Conservation (phyloP, 2,329 filamentous ascomycete genomes). For the Beauveria asiatica region DNA sequence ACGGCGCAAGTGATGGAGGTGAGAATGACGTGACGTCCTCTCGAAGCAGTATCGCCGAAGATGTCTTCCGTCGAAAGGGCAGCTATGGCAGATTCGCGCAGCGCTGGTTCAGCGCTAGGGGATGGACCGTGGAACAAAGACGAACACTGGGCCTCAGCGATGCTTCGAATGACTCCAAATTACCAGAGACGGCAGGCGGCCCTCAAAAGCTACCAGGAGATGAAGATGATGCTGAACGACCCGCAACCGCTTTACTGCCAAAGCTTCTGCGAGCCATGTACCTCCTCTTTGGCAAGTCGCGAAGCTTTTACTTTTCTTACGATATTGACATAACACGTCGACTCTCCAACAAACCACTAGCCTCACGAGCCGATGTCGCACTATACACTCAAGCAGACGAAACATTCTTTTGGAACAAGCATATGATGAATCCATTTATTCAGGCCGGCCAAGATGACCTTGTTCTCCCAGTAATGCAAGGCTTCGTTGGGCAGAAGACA, state of each 20-base stretch:
- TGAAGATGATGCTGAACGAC: slow-evolving; percentile 23
- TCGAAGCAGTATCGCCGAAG: slow-evolving; percentile 66
- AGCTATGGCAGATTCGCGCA: slow-evolving; percentile 84
- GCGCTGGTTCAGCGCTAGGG: slow-evolving; percentile 81
- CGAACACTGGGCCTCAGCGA: slow-evolving; percentile 60
- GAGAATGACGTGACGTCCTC: slow-evolving; percentile 25
- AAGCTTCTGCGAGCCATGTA: slow-evolving; percentile 78
- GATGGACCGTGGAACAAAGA: slow-evolving; percentile 66
- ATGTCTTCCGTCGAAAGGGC: slow-evolving; percentile 76
- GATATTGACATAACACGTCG: slow-evolving; percentile 83
- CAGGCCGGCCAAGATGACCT: slow-evolving; percentile 63
- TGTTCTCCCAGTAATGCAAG: slow-evolving; percentile 79
- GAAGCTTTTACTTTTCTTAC: slow-evolving; percentile 92
- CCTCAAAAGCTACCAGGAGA: slow-evolving; percentile 29
- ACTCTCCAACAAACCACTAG: slow-evolving; percentile 27
- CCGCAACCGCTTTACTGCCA: slow-evolving; percentile 53
- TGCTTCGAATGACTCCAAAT: slow-evolving; percentile 18
- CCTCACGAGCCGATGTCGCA: slow-evolving; percentile 32
- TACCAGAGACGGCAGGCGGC: slow-evolving; percentile 13
- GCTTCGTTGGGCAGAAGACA: slow-evolving; percentile 79
- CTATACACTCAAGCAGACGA: slow-evolving; percentile 66
- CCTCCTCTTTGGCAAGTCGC: slow-evolving; percentile 71
- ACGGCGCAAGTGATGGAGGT: slow-evolving; percentile 25
- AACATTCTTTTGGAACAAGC: slow-evolving; percentile 84
- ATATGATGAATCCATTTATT: slow-evolving; percentile 66